Percentiles rank a stretch among this genome's conserved stretches.
These are phyloP conservation scores for Yamadazyma laniorum DNA, from an alignment of 805 yeast species.

Conservation along the genomic window DNA sequence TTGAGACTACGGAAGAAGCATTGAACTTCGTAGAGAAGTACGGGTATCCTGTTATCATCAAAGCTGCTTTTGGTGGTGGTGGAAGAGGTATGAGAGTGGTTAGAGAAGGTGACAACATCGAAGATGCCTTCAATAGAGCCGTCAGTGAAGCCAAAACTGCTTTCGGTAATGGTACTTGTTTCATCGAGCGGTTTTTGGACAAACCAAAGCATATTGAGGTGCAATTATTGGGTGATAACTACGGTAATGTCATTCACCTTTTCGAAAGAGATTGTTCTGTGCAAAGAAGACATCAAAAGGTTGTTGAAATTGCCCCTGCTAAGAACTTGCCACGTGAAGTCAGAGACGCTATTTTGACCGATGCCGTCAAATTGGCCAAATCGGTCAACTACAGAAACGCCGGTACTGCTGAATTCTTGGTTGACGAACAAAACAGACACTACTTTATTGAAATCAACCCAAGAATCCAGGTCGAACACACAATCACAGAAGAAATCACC, in stretches of 20 bases:
- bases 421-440: slow-evolving; percentile 90
- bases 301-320: slow-evolving; percentile 98
- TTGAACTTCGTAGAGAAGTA: slow-evolving; percentile 71
- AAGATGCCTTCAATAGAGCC: slow-evolving; percentile 91
- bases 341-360: slow-evolving; percentile 88
- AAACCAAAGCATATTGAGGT: slow-evolving; percentile 98
- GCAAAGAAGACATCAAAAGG: slow-evolving; percentile 98
- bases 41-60: slow-evolving; percentile 95
- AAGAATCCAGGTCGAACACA: slow-evolving; percentile 96
- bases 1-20: slow-evolving; percentile 77
- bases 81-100: slow-evolving; percentile 99
- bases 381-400: slow-evolving; percentile 92
- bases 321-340: slow-evolving; percentile 78
- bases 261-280: slow-evolving; percentile 99
- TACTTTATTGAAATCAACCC: slow-evolving; percentile 98
- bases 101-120: slow-evolving; percentile 89
- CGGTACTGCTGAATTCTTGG: slow-evolving; percentile 97
- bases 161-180: slow-evolving; percentile 98
- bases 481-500: slow-evolving; percentile 97
- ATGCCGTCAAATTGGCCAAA: slow-evolving; percentile 90
- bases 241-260: slow-evolving; percentile 92
- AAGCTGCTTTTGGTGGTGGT: slow-evolving; percentile 99
- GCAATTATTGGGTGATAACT: slow-evolving; percentile 87
- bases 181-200: slow-evolving; percentile 92
- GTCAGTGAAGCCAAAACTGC: slow-evolving; percentile 91